A percentile compares a stretch with the other conserved stretches of the same genome.
These are phyloP conservation scores for Fusarium bactridioides DNA, from an alignment of 2,329 filamentous ascomycete genomes.

Conservation along the genomic window DNA sequence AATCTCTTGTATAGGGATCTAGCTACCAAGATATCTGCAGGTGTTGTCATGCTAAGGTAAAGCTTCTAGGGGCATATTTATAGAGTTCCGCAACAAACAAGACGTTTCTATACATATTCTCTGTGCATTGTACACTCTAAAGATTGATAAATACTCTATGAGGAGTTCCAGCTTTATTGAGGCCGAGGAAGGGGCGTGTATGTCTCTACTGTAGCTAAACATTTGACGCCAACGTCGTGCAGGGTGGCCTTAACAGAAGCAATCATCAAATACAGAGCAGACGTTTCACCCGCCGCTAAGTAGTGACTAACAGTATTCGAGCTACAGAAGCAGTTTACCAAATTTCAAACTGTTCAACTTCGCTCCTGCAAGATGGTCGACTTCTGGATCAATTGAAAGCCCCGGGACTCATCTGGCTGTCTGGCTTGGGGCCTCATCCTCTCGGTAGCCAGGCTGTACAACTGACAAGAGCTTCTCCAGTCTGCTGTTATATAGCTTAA, in stretches of 20 bases:
- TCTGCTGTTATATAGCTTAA: background rate
- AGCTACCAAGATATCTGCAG: background rate
- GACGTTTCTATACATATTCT: background rate
- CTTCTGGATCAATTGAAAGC: background rate
- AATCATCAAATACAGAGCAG: background rate
- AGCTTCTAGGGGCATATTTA: background rate
- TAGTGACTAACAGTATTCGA: too few relatives aligned
- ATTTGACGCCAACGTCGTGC: too few relatives aligned
- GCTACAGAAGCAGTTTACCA: background rate
- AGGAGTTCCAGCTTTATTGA: background rate
- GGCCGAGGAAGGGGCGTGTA: accelerated
- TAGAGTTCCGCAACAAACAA: background rate
- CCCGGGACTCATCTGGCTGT: background rate
- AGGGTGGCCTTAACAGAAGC: background rate
- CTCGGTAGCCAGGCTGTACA: background rate
- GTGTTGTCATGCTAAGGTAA: too few relatives aligned
- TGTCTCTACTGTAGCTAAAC: background rate
- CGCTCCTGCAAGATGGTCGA: background rate
- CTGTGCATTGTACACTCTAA: too few relatives aligned
- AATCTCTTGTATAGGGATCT: background rate
- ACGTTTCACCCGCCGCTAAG: background rate
- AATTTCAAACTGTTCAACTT: background rate
- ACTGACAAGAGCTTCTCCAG: background rate
- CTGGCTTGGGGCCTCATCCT: too few relatives aligned
- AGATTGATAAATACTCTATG: background rate